A percentile compares a stretch with the other conserved stretches of the same genome.
These are phyloP conservation scores for Castanopsis chinensis DNA, from an alignment of 306 rosid species.

Conservation along the genomic window DNA sequence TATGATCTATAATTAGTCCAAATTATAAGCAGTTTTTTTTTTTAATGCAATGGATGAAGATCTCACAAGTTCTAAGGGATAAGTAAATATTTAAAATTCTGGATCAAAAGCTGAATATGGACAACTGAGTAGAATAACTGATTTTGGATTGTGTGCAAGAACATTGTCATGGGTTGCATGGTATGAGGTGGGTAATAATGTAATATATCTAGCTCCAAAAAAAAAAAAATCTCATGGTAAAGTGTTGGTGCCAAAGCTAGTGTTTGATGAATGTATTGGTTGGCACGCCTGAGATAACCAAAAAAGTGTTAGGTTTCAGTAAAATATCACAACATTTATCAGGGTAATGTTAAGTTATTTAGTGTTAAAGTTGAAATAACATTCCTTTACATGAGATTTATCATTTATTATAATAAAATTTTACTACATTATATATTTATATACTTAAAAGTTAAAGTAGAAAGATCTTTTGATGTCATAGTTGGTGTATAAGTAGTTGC, in stretches of 20 bases:
- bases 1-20: constrained; percentile 26
- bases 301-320: not conserved
- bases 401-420: too few relatives aligned
- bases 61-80: constrained; percentile 12
- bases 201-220: not conserved
- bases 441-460: not conserved
- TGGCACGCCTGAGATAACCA: not conserved
- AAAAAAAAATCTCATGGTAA: not conserved
- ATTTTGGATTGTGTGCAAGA: not conserved
- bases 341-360: not conserved
- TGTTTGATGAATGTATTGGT: not conserved
- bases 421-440: too few relatives aligned
- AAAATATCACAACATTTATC: not conserved
- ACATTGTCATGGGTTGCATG: not conserved
- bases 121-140: not conserved
- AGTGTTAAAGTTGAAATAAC: not conserved
- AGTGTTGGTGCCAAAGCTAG: not conserved
- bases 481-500: not conserved
- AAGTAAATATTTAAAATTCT: not conserved
- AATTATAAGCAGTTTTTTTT: not conserved
- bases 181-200: not conserved
- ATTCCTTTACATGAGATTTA: too few relatives aligned
- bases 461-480: not conserved
- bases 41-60: constrained; percentile 9
- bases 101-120: not conserved